Evolutionary conservation across 345 rosid genomes (phyloP).

Genomic region (Aegle marmelos): DNA sequence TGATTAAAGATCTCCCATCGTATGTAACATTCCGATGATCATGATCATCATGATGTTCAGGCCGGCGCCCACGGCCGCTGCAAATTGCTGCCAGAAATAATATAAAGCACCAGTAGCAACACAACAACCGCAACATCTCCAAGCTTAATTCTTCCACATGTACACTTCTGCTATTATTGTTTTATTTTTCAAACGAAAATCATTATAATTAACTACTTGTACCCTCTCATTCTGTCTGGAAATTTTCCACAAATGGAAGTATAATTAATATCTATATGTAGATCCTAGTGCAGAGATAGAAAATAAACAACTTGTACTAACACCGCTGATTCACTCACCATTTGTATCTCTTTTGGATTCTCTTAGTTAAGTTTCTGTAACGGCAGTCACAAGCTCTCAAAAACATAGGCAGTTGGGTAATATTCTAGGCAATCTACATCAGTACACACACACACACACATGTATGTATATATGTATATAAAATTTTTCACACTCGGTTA

Average conservation of each 20-base stretch:
- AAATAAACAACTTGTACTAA: not conserved
- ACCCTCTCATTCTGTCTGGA: too few species aligned
- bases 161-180: too few species aligned
- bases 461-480: too few species aligned
- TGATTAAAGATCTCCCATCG: slow-evolving; percentile 60
- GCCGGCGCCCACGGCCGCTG: not conserved
- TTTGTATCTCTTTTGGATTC: not conserved
- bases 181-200: too few species aligned
- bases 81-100: slow-evolving; percentile 9
- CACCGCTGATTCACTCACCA: not conserved
- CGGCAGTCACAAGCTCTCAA: not conserved
- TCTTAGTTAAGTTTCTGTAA: not conserved
- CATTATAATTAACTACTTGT: not conserved
- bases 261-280: not conserved
- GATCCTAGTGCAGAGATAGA: not conserved
- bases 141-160: not conserved
- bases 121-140: not conserved
- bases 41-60: too few species aligned
- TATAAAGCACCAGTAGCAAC: not conserved
- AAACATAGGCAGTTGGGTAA: not conserved
- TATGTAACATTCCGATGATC: slow-evolving; percentile 28
- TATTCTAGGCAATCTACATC: too few species aligned
- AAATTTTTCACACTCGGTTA: too few species aligned
- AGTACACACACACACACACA: too few species aligned
- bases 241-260: not conserved